Percentiles rank a stretch among this genome's conserved stretches.
Evolutionary conservation across 345 rosid species (phyloP).

Genomic region (Bruguiera sexangula): DNA sequence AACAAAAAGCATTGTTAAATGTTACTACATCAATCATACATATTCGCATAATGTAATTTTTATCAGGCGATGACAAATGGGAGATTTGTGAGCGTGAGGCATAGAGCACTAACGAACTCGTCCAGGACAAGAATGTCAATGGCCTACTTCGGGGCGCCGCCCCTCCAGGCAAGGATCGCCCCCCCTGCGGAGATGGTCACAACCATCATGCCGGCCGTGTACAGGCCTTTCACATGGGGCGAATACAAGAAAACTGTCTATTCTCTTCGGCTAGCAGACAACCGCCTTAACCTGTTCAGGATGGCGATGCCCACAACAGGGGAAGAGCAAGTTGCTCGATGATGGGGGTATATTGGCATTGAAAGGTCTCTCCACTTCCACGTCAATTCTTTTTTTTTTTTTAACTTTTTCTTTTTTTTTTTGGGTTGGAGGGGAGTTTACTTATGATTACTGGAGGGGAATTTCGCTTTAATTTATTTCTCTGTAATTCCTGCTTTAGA

Average conservation of each 20-base stretch:
- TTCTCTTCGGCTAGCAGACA: conserved; percentile 65
- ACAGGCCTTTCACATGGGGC: conserved; percentile 79
- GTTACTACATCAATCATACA: too few species aligned
- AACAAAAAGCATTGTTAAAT: too few species aligned
- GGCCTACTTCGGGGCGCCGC: conserved; percentile 75
- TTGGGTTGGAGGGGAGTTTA: too few species aligned
- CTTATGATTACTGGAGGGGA: neutral
- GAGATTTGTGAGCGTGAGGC: conserved; percentile 76
- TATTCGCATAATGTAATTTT: neutral
- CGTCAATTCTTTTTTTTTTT: too few species aligned
- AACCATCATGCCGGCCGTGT: conserved; percentile 30
- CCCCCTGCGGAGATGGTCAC: conserved; percentile 42
- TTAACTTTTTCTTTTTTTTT: too few species aligned
- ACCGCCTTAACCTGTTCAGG: conserved; percentile 60
- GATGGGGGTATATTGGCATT: neutral
- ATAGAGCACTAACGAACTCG: conserved; percentile 50
- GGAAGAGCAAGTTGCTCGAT: conserved; percentile 14
- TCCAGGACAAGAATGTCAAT: conserved; percentile 58
- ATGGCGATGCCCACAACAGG: neutral
- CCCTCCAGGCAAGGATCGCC: conserved; percentile 43
- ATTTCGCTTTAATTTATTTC: conserved; percentile 12
- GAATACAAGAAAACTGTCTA: conserved; percentile 61
- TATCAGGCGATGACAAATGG: conserved; percentile 81
- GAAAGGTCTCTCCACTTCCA: too few species aligned
- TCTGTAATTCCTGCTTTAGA: neutral